Evolutionary conservation across 75 land plant genomes (phyloP).

Genomic region (Selaginella tamariscina): DNA sequence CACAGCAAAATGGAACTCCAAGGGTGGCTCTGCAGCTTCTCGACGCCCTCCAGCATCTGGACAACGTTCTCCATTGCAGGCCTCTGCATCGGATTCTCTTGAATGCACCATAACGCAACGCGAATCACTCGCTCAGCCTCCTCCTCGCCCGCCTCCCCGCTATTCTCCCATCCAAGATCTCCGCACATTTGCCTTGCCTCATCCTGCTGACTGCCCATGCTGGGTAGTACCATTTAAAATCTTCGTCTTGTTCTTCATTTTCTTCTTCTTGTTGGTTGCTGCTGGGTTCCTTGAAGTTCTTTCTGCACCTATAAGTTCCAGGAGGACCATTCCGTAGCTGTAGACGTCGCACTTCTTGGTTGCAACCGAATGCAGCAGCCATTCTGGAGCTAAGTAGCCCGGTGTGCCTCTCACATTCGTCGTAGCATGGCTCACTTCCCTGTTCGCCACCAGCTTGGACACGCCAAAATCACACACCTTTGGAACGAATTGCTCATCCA

Average conservation of each 20-base stretch:
- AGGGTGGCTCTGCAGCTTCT: conserved; percentile 5
- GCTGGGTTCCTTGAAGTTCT: neutral
- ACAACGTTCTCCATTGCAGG: conserved; percentile 24
- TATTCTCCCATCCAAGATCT: neutral
- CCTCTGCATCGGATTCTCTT: conserved; percentile 12
- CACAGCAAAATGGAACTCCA: neutral
- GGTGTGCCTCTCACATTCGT: conserved; percentile 17
- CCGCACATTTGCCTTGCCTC: neutral
- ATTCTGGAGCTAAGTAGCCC: conserved; percentile 22
- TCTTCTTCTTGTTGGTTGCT: neutral
- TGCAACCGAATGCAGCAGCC: neutral
- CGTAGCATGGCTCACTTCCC: conserved; percentile 7
- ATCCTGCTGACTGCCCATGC: conserved; percentile 4
- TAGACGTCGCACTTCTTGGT: conserved; percentile 18
- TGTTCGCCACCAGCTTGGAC: neutral
- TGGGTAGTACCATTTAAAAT: conserved; percentile 6
- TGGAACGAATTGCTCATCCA: conserved; percentile 5
- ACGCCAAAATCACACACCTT: conserved; percentile 13
- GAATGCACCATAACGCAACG: conserved; percentile 27
- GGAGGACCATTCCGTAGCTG: conserved; percentile 23
- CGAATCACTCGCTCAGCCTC: conserved; percentile 4
- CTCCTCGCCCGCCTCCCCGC: neutral
- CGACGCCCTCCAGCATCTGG: conserved; percentile 23
- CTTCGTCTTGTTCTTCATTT: neutral
- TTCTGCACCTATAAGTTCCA: conserved; percentile 18